These are phyloP conservation scores for Jatropha curcas DNA, from an alignment of 345 rosid genomes.

Conservation along the genomic window DNA sequence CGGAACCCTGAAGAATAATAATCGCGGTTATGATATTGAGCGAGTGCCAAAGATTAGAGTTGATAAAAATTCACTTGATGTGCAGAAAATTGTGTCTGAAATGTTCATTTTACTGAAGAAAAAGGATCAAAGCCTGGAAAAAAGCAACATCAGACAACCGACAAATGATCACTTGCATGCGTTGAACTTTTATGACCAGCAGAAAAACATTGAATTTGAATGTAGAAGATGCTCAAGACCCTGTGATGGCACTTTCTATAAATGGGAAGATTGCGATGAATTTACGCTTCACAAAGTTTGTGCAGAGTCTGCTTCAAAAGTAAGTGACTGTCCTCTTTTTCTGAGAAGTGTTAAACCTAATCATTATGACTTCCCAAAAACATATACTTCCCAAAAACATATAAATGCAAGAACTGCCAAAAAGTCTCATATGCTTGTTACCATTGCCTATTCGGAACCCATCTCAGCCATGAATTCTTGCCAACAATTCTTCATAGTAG, in stretches of 20 bases:
- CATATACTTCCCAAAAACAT: too few relatives aligned
- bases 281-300: not conserved
- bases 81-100: not conserved
- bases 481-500: too few relatives aligned
- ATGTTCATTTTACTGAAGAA: too few relatives aligned
- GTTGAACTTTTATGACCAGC: not conserved
- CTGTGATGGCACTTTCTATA: not conserved
- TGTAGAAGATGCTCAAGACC: not conserved
- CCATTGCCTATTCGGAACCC: too few relatives aligned
- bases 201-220: not conserved
- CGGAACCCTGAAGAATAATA: too few relatives aligned
- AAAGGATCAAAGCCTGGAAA: not conserved
- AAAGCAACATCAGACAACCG: not conserved
- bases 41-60: not conserved
- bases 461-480: too few relatives aligned
- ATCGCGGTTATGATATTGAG: not conserved
- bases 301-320: not conserved
- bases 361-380: too few relatives aligned
- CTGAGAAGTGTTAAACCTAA: too few relatives aligned
- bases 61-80: not conserved
- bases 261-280: not conserved
- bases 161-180: slow-evolving; percentile 1
- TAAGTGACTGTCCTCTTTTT: not conserved
- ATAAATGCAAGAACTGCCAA: too few relatives aligned
- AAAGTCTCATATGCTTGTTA: too few relatives aligned